Conservation (phyloP, 139 green algal species). For the Limnomonas spitsbergensis region DNA sequence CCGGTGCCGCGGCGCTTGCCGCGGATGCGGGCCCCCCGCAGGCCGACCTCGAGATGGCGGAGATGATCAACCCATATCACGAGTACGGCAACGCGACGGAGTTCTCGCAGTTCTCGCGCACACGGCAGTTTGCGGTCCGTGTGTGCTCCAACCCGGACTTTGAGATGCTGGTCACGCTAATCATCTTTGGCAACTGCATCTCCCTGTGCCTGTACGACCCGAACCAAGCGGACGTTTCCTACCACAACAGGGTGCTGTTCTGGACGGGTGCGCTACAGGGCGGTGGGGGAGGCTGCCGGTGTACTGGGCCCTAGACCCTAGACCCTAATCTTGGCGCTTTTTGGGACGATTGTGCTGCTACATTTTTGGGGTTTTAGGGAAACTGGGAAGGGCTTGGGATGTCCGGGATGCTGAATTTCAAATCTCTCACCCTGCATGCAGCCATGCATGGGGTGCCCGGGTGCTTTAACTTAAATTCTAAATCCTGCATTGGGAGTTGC, state of each 20-base stretch:
- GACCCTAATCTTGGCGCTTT: not conserved
- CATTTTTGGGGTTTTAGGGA: too few species aligned
- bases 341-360: too few species aligned
- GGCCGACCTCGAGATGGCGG: too few species aligned
- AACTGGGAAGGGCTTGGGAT: too few species aligned
- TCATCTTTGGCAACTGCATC: slow-evolving; percentile 77
- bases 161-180: slow-evolving; percentile 57
- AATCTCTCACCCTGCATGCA: too few species aligned
- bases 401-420: too few species aligned
- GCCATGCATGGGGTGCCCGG: too few species aligned
- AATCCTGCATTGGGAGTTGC: too few species aligned
- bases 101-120: not conserved
- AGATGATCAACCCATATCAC: not conserved
- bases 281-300: too few species aligned
- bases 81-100: not conserved
- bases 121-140: not conserved
- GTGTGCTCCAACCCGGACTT: slow-evolving; percentile 46
- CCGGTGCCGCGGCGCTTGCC: too few species aligned
- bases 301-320: slow-evolving; percentile 2
- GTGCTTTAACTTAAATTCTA: too few species aligned
- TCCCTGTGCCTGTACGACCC: slow-evolving; percentile 61
- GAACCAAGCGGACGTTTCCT: slow-evolving; percentile 25
- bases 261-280: slow-evolving; percentile 45
- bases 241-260: slow-evolving; percentile 47
- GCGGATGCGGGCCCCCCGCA: too few species aligned